A percentile compares a stretch with the other conserved stretches of the same genome.
Evolutionary conservation across 225 moss, liverwort and hornwort species (phyloP).

Genomic region (Physcomitrellopsis africana): DNA sequence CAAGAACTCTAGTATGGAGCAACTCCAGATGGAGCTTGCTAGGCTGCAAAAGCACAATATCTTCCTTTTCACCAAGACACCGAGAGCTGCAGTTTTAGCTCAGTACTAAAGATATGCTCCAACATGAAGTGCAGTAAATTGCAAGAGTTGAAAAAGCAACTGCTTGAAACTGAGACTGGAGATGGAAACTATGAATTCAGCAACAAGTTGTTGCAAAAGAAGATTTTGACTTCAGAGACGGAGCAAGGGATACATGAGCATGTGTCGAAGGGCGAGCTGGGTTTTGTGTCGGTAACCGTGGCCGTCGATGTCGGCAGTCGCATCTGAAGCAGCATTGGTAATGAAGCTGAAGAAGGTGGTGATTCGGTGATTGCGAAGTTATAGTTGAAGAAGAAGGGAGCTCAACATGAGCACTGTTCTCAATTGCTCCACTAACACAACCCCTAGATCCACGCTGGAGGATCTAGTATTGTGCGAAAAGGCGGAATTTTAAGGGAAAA

Average conservation of each 20-base stretch:
- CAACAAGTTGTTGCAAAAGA: constrained; percentile 52
- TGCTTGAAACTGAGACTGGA: constrained; percentile 45
- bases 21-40: constrained; percentile 60
- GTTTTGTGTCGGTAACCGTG: too few species aligned
- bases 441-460: too few species aligned
- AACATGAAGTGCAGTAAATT: constrained; percentile 63
- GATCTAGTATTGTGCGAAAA: too few species aligned
- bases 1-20: constrained; percentile 64
- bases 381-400: too few species aligned
- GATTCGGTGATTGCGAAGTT: too few species aligned
- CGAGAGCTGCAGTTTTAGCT: constrained; percentile 64
- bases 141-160: constrained; percentile 56
- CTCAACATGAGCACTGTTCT: too few species aligned
- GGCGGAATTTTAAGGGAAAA: too few species aligned
- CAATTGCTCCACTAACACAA: too few species aligned
- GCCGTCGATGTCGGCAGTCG: too few species aligned
- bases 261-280: too few species aligned
- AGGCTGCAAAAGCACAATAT: constrained; percentile 61
- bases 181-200: constrained; percentile 47
- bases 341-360: too few species aligned
- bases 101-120: constrained; percentile 63
- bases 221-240: constrained; percentile 52
- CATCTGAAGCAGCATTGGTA: too few species aligned
- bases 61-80: constrained; percentile 44
- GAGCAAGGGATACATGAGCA: constrained; percentile 19